phyloP scores from a whole-genome alignment of 228 moss, liverwort and hornwort genomes.

The Sphagnum magellanicum region DNA sequence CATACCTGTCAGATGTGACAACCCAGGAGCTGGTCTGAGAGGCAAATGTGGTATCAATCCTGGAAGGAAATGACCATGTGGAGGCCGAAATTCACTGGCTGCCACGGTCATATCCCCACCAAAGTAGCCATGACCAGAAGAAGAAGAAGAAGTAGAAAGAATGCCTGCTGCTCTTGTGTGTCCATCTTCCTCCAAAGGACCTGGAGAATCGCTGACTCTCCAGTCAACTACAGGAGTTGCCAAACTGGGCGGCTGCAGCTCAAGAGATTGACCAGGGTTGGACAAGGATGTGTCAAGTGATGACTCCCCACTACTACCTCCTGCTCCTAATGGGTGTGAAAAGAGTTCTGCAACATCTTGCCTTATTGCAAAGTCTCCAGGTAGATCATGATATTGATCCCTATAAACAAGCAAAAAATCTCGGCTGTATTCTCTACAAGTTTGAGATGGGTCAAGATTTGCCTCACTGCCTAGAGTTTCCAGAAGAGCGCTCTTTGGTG shows the following conservation, averaged over 20 bases:
- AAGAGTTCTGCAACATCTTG: constrained; percentile 45
- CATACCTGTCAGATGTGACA: constrained; percentile 43
- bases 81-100: constrained; percentile 68
- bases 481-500: constrained; percentile 34
- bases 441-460: not conserved
- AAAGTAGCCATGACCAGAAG: constrained; percentile 59
- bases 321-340: constrained; percentile 4
- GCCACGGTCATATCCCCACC: constrained; percentile 57
- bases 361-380: constrained; percentile 51
- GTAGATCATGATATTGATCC: constrained; percentile 55
- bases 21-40: constrained; percentile 50
- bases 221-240: constrained; percentile 60
- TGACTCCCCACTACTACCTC: constrained; percentile 20
- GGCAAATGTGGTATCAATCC: constrained; percentile 40
- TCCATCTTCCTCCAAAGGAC: constrained; percentile 74
- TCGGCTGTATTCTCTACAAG: constrained; percentile 72
- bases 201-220: constrained; percentile 31
- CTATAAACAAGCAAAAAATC: constrained; percentile 82
- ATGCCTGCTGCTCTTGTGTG: constrained; percentile 59
- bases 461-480: constrained; percentile 1
- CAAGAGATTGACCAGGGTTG: constrained; percentile 66
- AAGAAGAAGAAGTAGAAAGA: constrained; percentile 66
- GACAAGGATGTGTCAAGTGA: constrained; percentile 37
- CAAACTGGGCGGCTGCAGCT: constrained; percentile 56
- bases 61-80: constrained; percentile 54